Conservation (phyloP, 2,329 filamentous ascomycete species). For the Diaporthe destruens region DNA sequence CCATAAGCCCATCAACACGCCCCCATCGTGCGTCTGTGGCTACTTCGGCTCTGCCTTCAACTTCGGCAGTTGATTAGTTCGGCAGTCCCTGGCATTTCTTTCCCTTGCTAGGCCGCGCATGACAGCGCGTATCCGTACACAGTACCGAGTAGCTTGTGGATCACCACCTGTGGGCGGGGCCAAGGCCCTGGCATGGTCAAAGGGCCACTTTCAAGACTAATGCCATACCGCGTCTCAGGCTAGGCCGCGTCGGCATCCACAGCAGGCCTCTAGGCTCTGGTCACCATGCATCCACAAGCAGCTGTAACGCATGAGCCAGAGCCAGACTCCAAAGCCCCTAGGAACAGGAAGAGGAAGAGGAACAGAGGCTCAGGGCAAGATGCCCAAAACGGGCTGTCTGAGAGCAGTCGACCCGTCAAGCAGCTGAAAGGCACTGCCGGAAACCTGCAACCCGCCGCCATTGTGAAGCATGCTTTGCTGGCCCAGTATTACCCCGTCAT, state of each 20-base stretch:
- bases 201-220: conserved; percentile 20
- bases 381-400: conserved; percentile 2
- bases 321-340: neutral
- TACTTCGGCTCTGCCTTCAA: conserved; percentile 12
- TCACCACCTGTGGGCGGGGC: neutral
- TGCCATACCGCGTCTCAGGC: conserved; percentile 4
- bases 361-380: conserved; percentile 32
- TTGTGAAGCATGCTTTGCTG: conserved; percentile 72
- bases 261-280: neutral
- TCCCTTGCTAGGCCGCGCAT: conserved; percentile 14
- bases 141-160: neutral
- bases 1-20: neutral
- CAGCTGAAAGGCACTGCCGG: conserved; percentile 33
- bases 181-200: neutral
- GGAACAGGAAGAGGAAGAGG: neutral
- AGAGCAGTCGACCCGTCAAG: conserved; percentile 43
- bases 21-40: conserved; percentile 17
- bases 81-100: conserved; percentile 7
- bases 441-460: conserved; percentile 35
- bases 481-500: conserved; percentile 76
- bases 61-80: conserved; percentile 29
- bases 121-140: conserved; percentile 10
- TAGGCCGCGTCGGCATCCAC: neutral
- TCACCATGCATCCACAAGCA: neutral
- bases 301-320: neutral